Evolutionary conservation across 2,329 filamentous ascomycete genomes (phyloP).

Genomic region (Hyphodiscus sp.): DNA sequence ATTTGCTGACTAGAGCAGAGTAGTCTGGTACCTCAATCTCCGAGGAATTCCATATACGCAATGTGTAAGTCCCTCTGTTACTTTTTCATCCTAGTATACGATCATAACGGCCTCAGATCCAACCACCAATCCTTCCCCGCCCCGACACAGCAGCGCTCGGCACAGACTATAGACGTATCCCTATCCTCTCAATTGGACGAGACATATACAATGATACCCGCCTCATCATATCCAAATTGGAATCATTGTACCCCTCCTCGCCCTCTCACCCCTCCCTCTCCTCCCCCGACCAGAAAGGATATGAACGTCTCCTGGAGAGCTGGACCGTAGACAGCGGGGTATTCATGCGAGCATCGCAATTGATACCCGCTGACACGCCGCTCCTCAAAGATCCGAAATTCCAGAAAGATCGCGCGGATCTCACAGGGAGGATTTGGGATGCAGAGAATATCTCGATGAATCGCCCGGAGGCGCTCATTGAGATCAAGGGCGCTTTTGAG

Average conservation of each 20-base stretch:
- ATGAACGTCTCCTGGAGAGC: slow-evolving; percentile 49
- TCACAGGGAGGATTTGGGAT: slow-evolving; percentile 37
- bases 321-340: slow-evolving; percentile 51
- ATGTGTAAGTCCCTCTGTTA: slow-evolving; percentile 47
- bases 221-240: slow-evolving; percentile 60
- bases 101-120: slow-evolving; percentile 39
- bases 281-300: slow-evolving; percentile 36
- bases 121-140: slow-evolving; percentile 60
- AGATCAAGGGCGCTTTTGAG: slow-evolving; percentile 47
- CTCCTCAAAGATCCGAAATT: slow-evolving; percentile 52
- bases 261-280: slow-evolving; percentile 27
- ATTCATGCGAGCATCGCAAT: slow-evolving; percentile 45
- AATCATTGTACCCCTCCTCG: slow-evolving; percentile 44
- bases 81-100: background rate
- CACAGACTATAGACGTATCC: slow-evolving; percentile 63
- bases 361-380: slow-evolving; percentile 51
- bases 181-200: slow-evolving; percentile 57
- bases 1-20: slow-evolving; percentile 10
- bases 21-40: slow-evolving; percentile 62
- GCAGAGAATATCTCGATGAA: slow-evolving; percentile 32
- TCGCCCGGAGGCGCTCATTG: slow-evolving; percentile 50
- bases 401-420: slow-evolving; percentile 47
- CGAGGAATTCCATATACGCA: slow-evolving; percentile 59
- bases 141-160: slow-evolving; percentile 56
- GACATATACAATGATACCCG: slow-evolving; percentile 66